Evolutionary conservation across 371 early-diverging fungal species (phyloP), one percentile per base, ranked within the genome.

Genomic region (Rhizopus arrhizus): DNA sequence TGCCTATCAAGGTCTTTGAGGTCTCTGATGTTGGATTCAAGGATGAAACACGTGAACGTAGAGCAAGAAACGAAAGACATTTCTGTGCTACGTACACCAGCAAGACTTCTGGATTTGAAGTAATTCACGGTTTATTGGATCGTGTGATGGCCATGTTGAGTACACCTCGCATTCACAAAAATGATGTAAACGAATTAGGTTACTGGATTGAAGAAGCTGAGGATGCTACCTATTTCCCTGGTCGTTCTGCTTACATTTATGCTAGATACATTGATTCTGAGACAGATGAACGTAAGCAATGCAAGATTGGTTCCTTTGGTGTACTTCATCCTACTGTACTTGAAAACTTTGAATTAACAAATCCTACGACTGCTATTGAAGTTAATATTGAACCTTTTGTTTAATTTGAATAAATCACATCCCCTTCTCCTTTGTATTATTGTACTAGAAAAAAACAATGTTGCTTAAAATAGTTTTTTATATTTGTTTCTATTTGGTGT

Each of bases 1-100:
- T 99, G 53, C 99, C 99, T 4, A 75, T 99, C 79, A 92, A 92
- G 78, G 73, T 99, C 50, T 99, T 99, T 78, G 99, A 99, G 72
- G 95, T 97, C 13, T 91, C 94, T 36, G 99, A 99, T 70, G 92
- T 99, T 38, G 95, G 95, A 28, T 80, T 93, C 70, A 91, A 95
- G 81, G 93, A 95, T 75, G 81, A 88, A 9, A 64, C 82, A 4
- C 67, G 76, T 59, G 95, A 94, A 65, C 85, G 94, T 59, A 83
- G 93, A 40, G 88, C 96, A 3, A 81, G 91, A 66, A 99, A 99
- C 78, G 88, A 93, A 75, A 91, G 99, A 61, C 90, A 89, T 53
- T 85, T 99, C 36, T 89, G 91, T 66, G 95, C 92, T 36, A 82
- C 96, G 31, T 97, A 91, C 77, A 88, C 91, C 32, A 90, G 92